phyloP scores from a whole-genome alignment of 179 eudicot genomes.

The Amaranthus tricolor region DNA sequence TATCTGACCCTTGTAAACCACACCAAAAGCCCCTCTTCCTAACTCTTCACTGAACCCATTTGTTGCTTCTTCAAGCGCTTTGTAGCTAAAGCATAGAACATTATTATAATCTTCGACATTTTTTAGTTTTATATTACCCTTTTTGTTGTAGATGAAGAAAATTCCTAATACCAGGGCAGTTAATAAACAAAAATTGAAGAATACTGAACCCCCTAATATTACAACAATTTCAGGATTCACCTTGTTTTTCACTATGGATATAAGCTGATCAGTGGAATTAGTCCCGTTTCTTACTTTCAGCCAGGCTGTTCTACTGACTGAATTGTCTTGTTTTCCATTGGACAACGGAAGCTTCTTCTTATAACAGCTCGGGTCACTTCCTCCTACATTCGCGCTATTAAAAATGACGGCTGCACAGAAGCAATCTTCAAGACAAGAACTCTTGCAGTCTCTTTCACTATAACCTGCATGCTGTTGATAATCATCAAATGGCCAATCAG shows the following conservation, averaged over 20 bases:
- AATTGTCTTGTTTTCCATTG: slow-evolving; percentile 30
- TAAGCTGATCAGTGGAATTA: not conserved
- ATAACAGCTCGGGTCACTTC: slow-evolving; percentile 25
- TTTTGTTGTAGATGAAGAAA: not conserved
- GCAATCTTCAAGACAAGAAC: slow-evolving; percentile 41
- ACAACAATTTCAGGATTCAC: not conserved
- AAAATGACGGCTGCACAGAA: slow-evolving; percentile 37
- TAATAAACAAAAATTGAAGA: slow-evolving; percentile 9
- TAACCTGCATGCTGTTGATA: slow-evolving; percentile 22
- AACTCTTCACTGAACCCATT: slow-evolving; percentile 27
- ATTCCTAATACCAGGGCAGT: slow-evolving; percentile 7
- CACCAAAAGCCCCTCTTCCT: slow-evolving; percentile 36
- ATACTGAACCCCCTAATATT: slow-evolving; percentile 8
- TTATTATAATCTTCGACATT: not conserved
- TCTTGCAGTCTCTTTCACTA: slow-evolving; percentile 31
- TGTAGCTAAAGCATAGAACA: slow-evolving; percentile 26
- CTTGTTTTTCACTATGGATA: not conserved
- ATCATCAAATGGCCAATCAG: slow-evolving; percentile 40
- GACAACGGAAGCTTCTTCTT: slow-evolving; percentile 43
- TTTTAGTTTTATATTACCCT: too few species aligned
- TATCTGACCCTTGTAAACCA: slow-evolving; percentile 32
- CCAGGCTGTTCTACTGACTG: slow-evolving; percentile 13
- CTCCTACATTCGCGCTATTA: not conserved
- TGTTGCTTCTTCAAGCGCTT: slow-evolving; percentile 33
- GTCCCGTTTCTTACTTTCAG: slow-evolving; percentile 26